A percentile compares a stretch with the other conserved stretches of the same genome.
Conservation (phyloP, 352 stramenopile genomes). For the Elongisporangium prolatum region DNA sequence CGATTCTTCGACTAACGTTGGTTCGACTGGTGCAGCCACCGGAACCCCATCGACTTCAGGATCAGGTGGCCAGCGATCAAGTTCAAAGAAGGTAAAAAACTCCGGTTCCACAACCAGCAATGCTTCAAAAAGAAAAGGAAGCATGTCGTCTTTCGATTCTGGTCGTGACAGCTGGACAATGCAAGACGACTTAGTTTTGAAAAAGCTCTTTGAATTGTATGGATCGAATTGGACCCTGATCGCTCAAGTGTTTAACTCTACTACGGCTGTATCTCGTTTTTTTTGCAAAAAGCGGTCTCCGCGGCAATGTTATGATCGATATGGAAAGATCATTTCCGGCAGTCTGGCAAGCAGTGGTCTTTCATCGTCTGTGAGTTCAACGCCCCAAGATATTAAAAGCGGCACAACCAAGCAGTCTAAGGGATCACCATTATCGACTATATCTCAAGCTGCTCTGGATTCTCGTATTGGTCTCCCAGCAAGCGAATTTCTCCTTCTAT, state of each 20-base stretch:
- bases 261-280: conserved; percentile 66
- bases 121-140: conserved; percentile 47
- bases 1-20: conserved; percentile 16
- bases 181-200: conserved; percentile 73
- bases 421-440: neutral
- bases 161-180: conserved; percentile 58
- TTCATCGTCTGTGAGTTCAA: conserved; percentile 1
- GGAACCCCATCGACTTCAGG: conserved; percentile 10
- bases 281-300: conserved; percentile 72
- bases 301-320: conserved; percentile 83
- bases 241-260: conserved; percentile 76
- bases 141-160: conserved; percentile 42
- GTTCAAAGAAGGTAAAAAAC: conserved; percentile 62
- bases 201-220: conserved; percentile 84
- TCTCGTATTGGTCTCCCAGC: conserved; percentile 54
- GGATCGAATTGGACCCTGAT: conserved; percentile 87
- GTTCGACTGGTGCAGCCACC: conserved; percentile 10
- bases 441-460: conserved; percentile 27
- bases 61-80: conserved; percentile 10
- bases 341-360: conserved; percentile 17
- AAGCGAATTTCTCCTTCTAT: conserved; percentile 50
- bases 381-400: conserved; percentile 24
- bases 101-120: conserved; percentile 11
- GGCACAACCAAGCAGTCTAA: conserved; percentile 35
- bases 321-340: conserved; percentile 77